Conservation (phyloP, 495 filamentous ascomycete species). For the Massariosphaeria phaeospora region DNA sequence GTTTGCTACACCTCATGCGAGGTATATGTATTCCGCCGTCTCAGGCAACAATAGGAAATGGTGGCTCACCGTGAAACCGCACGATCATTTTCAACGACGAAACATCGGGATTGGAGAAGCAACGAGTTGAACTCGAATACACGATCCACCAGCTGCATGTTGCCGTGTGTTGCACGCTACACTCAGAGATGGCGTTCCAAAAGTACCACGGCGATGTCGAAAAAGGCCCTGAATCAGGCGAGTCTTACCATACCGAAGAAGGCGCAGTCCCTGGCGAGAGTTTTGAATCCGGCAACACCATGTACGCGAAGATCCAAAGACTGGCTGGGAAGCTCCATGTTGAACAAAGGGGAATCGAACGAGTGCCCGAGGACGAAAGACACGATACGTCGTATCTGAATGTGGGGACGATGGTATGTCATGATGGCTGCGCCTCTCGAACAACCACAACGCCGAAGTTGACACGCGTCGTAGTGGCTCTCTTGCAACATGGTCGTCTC, state of each 20-base stretch:
- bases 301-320: slow-evolving; percentile 64
- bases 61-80: too few species aligned
- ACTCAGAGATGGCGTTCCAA: slow-evolving; percentile 29
- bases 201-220: slow-evolving; percentile 25
- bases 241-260: slow-evolving; percentile 41
- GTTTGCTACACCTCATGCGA: too few species aligned
- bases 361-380: slow-evolving; percentile 69
- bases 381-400: slow-evolving; percentile 59
- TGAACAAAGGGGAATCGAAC: slow-evolving; percentile 76
- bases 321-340: slow-evolving; percentile 65
- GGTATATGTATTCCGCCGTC: too few species aligned
- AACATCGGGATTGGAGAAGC: slow-evolving; percentile 12
- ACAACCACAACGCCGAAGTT: neutral
- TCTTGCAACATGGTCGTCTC: slow-evolving; percentile 81
- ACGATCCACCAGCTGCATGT: neutral
- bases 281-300: slow-evolving; percentile 57
- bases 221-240: slow-evolving; percentile 12
- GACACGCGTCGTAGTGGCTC: slow-evolving; percentile 57
- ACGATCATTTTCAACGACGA: neutral
- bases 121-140: slow-evolving; percentile 18
- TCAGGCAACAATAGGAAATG: too few species aligned
- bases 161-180: too few species aligned
- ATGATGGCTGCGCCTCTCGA: neutral
- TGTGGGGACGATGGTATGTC: slow-evolving; percentile 67
- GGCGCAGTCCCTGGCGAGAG: slow-evolving; percentile 58